Evolutionary conservation across 495 filamentous ascomycete species (phyloP), one percentile per base, ranked within the genome.

Genomic region (Trichoderma parareesei): DNA sequence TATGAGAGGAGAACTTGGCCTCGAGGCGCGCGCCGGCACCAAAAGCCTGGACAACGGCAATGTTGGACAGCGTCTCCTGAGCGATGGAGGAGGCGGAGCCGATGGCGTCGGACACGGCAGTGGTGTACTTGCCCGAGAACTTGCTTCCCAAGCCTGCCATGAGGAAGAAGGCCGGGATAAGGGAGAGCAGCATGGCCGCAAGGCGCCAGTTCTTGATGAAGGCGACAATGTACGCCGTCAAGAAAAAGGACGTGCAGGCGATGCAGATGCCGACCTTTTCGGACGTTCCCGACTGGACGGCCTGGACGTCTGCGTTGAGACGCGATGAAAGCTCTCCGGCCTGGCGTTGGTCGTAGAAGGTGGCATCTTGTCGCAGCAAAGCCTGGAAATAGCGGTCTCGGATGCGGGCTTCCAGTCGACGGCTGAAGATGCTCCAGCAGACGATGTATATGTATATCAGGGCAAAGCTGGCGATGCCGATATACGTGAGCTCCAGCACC

Each of bases 201-300:
- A 82, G 71, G 69, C 71, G 75, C 46, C 74, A 73, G 60, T 85
- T 74, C 69, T 84, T 86, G 69, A 85, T 81, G 65, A 89, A 88
- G 10, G 84, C 84, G 5, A 89, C 82, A 48, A 87, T 76, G 66
- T 87, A 90, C 4, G 85, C 81, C 2, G 83, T 83, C 37, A 88
- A 66, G 68, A 90, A 88, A 69, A 86, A 88, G 13, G 83, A 79
- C 11, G 86, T 66, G 43, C 80, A 82, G 42, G 79, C 77, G 40
- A 89, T 70, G 53, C 79, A 81, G 6, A 88, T 81, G 40, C 86
- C 86, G 14, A 87, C 85, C 69, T 90, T 90, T 72, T 90, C 87
- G 1, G 84, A 83, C 10, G 85, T 87, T 33, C 87, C 87, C 0
- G 80, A 81, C 41, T 81, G 84, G 65, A 89, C 84, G 6, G 81